A percentile compares a stretch with the other conserved stretches of the same genome.
phyloP scores from a whole-genome alignment of 2,329 filamentous ascomycete genomes.

The Arthrinium phaeospermum region DNA sequence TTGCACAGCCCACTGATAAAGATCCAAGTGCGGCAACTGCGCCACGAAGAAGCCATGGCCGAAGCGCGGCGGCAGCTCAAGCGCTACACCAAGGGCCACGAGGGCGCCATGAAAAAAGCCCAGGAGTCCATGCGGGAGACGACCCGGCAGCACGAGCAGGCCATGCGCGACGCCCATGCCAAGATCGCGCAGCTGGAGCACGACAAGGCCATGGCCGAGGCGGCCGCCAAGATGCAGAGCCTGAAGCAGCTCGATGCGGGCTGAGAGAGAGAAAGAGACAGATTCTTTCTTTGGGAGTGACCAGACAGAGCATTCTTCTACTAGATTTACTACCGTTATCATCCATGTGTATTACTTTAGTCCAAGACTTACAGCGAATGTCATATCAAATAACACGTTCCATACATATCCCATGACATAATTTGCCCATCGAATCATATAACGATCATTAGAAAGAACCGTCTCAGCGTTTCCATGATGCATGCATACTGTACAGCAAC shows the following conservation, averaged over 20 bases:
- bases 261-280: background rate
- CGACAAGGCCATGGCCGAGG: slow-evolving; percentile 8
- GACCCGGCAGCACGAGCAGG: background rate
- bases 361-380: background rate
- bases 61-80: background rate
- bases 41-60: slow-evolving; percentile 14
- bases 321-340: background rate
- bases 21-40: background rate
- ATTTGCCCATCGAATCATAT: background rate
- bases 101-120: background rate
- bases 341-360: background rate
- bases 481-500: slow-evolving; percentile 9
- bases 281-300: background rate
- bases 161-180: background rate
- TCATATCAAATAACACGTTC: background rate
- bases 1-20: background rate
- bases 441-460: slow-evolving; percentile 7
- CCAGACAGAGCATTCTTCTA: background rate
- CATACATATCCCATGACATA: slow-evolving; percentile 5
- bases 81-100: background rate
- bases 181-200: background rate
- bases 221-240: background rate
- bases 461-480: slow-evolving; percentile 16
- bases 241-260: background rate
- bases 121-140: background rate